Percentiles rank a stretch among this genome's conserved stretches.
These are phyloP conservation scores for Coniella lustricola DNA, from an alignment of 2,329 filamentous ascomycete species.

Conservation along the genomic window DNA sequence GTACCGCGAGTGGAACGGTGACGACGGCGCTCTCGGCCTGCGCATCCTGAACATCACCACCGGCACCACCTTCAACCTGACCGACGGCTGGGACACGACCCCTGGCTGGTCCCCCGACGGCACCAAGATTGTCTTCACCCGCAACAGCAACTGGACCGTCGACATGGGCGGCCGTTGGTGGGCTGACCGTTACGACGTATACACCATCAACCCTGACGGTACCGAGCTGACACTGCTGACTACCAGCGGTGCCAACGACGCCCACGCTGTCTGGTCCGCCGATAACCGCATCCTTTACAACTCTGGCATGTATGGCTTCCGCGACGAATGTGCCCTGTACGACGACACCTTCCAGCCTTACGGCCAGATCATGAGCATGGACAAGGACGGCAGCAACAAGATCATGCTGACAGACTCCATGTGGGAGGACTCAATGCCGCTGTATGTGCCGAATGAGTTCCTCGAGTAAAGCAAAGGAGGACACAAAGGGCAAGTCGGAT, in stretches of 20 bases:
- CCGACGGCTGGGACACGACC: conserved; percentile 31
- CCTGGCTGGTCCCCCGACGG: conserved; percentile 33
- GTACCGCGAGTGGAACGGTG: conserved; percentile 24
- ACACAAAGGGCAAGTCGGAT: too few relatives aligned
- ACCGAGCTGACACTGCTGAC: conserved; percentile 28
- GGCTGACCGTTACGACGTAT: conserved; percentile 30
- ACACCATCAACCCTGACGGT: conserved; percentile 34
- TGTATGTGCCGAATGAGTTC: conserved; percentile 15
- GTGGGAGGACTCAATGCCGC: conserved; percentile 28
- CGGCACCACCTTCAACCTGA: conserved; percentile 23
- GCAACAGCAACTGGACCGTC: conserved; percentile 22
- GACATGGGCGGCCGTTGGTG: conserved; percentile 9
- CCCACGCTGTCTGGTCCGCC: conserved; percentile 35
- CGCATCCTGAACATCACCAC: conserved; percentile 25
- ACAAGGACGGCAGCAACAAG: conserved; percentile 31
- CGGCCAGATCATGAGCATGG: conserved; percentile 37
- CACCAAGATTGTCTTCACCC: conserved; percentile 31
- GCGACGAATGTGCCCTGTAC: conserved; percentile 32
- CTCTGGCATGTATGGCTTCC: conserved; percentile 36
- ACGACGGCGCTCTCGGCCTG: conserved; percentile 23
- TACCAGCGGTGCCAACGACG: conserved; percentile 32
- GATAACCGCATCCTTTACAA: conserved; percentile 35
- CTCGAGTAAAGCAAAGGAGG: not conserved
- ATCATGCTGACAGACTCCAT: conserved; percentile 24
- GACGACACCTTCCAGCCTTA: conserved; percentile 39